phyloP scores from a whole-genome alignment of 2,329 filamentous ascomycete species.

The Diaporthe destruens region DNA sequence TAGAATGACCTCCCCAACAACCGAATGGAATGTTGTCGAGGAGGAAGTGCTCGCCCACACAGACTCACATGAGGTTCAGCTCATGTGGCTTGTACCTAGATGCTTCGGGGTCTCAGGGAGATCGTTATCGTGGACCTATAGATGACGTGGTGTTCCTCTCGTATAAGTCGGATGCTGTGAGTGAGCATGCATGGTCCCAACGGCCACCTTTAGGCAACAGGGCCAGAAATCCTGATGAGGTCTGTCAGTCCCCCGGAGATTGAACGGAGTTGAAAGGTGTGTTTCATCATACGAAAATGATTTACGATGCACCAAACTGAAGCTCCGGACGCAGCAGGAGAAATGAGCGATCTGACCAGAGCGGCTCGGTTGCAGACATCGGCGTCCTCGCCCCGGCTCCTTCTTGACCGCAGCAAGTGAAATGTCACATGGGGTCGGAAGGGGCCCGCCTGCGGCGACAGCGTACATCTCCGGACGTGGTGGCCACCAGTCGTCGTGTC shows the following conservation, averaged over 20 bases:
- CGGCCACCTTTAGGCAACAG: constrained; percentile 12
- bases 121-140: constrained; percentile 16
- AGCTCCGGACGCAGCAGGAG: not conserved
- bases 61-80: constrained; percentile 14
- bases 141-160: constrained; percentile 11
- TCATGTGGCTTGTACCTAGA: constrained; percentile 8
- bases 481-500: not conserved
- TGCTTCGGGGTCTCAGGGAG: not conserved
- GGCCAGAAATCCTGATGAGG: constrained; percentile 1
- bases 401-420: constrained; percentile 14
- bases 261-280: constrained; percentile 6
- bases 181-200: constrained; percentile 28
- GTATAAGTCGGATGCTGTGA: not conserved
- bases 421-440: constrained; percentile 21
- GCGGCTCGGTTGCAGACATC: constrained; percentile 6
- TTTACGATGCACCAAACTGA: not conserved
- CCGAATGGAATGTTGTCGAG: not conserved
- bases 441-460: constrained; percentile 13
- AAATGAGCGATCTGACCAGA: constrained; percentile 25
- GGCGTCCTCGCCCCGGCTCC: not conserved
- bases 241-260: not conserved
- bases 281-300: not conserved
- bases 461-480: not conserved
- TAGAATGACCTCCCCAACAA: not conserved
- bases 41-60: constrained; percentile 3